Conservation (phyloP, 306 rosid species). For the Cucurbita moschata region DNA sequence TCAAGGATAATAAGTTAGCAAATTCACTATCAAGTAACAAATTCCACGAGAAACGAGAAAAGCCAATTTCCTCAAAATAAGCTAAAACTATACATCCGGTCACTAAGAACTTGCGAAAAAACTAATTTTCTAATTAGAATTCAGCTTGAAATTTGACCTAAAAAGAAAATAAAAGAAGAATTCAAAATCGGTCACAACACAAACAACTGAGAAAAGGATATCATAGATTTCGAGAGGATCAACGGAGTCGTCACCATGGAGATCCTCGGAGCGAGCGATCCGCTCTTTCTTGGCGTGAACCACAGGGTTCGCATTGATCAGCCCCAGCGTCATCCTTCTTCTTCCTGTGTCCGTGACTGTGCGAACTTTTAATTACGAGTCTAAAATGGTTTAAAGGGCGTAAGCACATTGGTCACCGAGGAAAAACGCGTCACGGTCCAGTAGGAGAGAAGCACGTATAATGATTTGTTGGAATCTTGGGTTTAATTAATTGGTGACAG, state of each 20-base stretch:
- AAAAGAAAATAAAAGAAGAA: neutral
- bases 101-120: neutral
- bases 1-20: constrained; percentile 35
- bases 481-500: neutral
- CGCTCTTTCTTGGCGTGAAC: constrained; percentile 93
- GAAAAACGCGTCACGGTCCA: neutral
- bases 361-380: neutral
- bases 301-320: constrained; percentile 87
- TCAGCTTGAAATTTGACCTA: neutral
- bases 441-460: neutral
- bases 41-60: neutral
- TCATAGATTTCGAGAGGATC: constrained; percentile 94
- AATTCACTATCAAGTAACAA: neutral
- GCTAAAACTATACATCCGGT: neutral
- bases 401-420: neutral
- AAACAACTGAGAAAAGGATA: constrained; percentile 33
- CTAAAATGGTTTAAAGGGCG: neutral
- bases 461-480: neutral
- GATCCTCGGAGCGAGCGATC: constrained; percentile 56
- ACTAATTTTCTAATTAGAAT: neutral
- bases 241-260: constrained; percentile 47
- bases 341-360: neutral
- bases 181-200: neutral
- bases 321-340: constrained; percentile 67
- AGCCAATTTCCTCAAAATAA: neutral